These are phyloP conservation scores for Xanthoceras sorbifolium DNA, from an alignment of 345 rosid genomes.

Conservation along the genomic window DNA sequence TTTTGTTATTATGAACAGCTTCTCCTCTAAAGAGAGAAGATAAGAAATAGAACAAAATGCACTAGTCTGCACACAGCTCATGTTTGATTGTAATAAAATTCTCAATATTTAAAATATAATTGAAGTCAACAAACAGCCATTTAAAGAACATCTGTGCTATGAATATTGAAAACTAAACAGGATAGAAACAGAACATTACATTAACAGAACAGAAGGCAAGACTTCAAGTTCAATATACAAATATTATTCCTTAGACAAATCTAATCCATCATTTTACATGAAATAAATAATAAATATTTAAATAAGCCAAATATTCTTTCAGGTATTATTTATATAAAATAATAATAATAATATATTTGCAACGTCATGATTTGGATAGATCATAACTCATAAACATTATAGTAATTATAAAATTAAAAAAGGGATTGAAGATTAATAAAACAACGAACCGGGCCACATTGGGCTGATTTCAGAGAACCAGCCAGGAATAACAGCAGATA, in stretches of 20 bases:
- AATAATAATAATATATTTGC: no score
- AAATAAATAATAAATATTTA: no score
- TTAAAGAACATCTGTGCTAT: not conserved
- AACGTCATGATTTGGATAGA: not conserved
- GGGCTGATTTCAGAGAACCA: slow-evolving; percentile 92
- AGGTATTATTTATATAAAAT: no score
- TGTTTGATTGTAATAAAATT: not conserved
- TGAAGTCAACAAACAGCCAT: not conserved
- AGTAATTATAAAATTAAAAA: not conserved
- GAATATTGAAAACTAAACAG: not conserved
- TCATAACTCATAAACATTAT: no score
- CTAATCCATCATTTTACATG: not conserved
- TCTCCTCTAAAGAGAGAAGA: not conserved
- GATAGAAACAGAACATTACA: no score
- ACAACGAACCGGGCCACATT: slow-evolving; percentile 79
- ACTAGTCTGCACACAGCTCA: no score
- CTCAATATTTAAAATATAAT: not conserved
- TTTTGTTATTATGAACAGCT: not conserved
- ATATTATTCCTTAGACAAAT: no score
- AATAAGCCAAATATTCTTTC: not conserved
- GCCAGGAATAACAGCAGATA: slow-evolving; percentile 73
- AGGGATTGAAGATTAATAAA: not conserved
- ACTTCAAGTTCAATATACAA: no score
- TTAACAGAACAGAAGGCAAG: no score
- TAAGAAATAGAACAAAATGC: not conserved